Evolutionary conservation across 1,139 yeast genomes (phyloP), one percentile per base, ranked within the genome.

Genomic region (Geotrichum macrosporum): DNA sequence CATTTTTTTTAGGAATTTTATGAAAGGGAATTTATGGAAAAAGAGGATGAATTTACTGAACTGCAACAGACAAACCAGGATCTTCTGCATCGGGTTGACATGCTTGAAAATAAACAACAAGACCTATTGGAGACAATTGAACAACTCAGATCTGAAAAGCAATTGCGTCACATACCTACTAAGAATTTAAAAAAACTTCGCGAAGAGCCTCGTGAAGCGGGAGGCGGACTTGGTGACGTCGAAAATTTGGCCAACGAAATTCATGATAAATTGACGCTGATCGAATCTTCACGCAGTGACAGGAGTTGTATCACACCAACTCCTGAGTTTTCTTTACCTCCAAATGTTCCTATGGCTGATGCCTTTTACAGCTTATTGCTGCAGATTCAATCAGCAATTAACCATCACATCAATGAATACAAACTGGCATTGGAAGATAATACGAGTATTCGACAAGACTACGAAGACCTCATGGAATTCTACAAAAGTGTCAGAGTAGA

Each of bases 31-130:
- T 12, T 46, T 13, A 21, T n/a, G 15, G 38, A 41, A 5, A 37
- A 29, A n/a, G 43, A 46, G n/a, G 27, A 40, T 2, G 49, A 46
- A 13, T 34, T 46, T 8, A 13, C 22, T 19, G 36, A 36, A 5
- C 27, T 41, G 10, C 46, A 33, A 8, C 35, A 31, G 3, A 32
- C 20, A n/a, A 41, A 40, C 15, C 43, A 41, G 5, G 35, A 32
- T 12, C 35, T 46, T 4, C 20, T 33, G 13, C 24, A 31, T 18
- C 42, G 46, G 8, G 15, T 41, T 5, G 30, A 26, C 10, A 36
- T 19, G 9, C 13, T 31, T 3, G 44, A 37, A 24, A 26, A 36
- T 20, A 37, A 40, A 24, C 30, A 46, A 27, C 34, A 46, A 21
- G 36, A 36, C 5, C 35, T 31, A 4, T 10, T 21, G 13, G 22